Base-by-base conservation (phyloP, 2,329 filamentous ascomycete species). In the Decorospora gaudefroyi region DNA sequence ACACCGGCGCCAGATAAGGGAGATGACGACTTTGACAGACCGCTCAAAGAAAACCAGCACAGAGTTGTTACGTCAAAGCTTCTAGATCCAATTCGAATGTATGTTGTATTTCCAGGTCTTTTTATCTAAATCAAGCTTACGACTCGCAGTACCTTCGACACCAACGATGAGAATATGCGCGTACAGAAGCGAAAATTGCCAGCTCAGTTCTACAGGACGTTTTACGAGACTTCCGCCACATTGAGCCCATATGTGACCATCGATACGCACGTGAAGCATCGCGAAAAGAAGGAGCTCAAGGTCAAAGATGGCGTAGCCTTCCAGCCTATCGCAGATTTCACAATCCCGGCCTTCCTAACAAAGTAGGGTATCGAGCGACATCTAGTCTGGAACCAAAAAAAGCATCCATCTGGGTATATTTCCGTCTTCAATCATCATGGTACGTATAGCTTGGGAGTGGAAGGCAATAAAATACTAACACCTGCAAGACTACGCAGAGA, bases 191-290 rank as follows among this genome's bases (percentile, higher is more conserved):
- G 11, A 4, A n/a, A 16, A 1, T 32, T 49, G n/a, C 57, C 59
- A 6, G 0, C 4, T 1, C 4, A 6, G 1, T 38, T 59, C 9
- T 59, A 32, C 16, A 46, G 53, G 2, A 47, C 45, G 0, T 45
- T 38, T 10, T 53, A 51, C 22, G 55, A 62, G 10, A 40, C 21
- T 0, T 55, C 53, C 2, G 39, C 34, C 1, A 61, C 57, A 1
- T 27, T 58, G 17, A 48, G 52, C 15, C 10, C 23, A 2, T 53
- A 32, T 21, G 46, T 54, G 0, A 42, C 31, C 22, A 48, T 38
- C 5, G 39, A 57, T 10, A 55, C 35, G 0, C 54, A 60, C 18
- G 9, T 33, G 0, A 42, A 49, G n/a, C 45, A 58, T 12, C 41
- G 46, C 0, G 46, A 51, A 3, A 15, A 19, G 4, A 38, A 36